Evolutionary conservation across 192 early-diverging fungal genomes (phyloP).

Genomic region (Physocladia obscura): DNA sequence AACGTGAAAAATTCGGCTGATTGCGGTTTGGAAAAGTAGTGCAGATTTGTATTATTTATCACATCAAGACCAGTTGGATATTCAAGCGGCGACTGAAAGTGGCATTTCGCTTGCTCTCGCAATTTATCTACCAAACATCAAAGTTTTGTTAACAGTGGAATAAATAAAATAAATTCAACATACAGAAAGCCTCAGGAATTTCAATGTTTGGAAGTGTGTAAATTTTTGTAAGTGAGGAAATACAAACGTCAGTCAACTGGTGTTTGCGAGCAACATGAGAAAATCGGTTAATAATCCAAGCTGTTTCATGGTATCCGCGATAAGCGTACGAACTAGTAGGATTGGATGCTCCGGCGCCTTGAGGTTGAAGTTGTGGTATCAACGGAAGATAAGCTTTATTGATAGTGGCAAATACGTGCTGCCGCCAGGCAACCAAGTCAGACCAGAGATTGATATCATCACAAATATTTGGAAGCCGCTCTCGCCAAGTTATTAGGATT

Average conservation of each 20-base stretch:
- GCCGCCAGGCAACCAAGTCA: constrained; percentile 95
- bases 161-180: not conserved
- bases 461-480: constrained; percentile 93
- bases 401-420: constrained; percentile 94
- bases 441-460: constrained; percentile 99
- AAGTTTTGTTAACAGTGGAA: constrained; percentile 10
- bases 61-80: constrained; percentile 91
- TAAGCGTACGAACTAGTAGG: constrained; percentile 85
- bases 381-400: constrained; percentile 84
- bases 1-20: constrained; percentile 98
- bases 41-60: constrained; percentile 98
- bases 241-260: constrained; percentile 91
- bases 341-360: constrained; percentile 30
- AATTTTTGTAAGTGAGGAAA: constrained; percentile 83
- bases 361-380: constrained; percentile 46
- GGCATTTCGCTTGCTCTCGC: constrained; percentile 97
- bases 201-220: constrained; percentile 99
- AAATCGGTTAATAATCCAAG: constrained; percentile 99
- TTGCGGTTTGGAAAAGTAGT: constrained; percentile 88
- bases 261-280: constrained; percentile 95
- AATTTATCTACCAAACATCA: constrained; percentile 62
- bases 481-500: constrained; percentile 91
- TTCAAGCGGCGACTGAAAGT: constrained; percentile 86
- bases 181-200: constrained; percentile 93
- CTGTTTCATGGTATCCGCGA: constrained; percentile 98